Conservation (phyloP, 129 eudicot species). For the Flaveria linearis region DNA sequence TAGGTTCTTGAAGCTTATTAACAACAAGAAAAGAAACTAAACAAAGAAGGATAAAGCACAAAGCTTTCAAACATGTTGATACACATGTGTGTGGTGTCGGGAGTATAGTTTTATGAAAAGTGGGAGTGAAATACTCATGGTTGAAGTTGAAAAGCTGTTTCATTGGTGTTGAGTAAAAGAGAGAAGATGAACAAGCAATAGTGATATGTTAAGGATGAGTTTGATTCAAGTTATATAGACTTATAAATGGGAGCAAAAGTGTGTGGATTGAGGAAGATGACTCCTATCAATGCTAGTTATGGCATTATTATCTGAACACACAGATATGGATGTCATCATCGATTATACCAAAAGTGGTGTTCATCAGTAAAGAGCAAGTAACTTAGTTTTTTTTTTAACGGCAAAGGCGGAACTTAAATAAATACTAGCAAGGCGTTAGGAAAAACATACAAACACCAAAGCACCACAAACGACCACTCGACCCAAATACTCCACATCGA, state of each 20-base stretch:
- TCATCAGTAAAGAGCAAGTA: neutral
- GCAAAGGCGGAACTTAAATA: too few relatives aligned
- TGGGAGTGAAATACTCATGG: slow-evolving; percentile 3
- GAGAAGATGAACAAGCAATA: neutral
- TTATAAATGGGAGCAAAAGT: slow-evolving; percentile 13
- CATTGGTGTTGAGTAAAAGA: slow-evolving; percentile 4
- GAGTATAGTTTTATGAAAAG: slow-evolving; percentile 10
- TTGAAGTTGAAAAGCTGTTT: slow-evolving; percentile 15
- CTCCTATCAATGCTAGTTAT: slow-evolving; percentile 13
- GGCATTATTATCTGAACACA: neutral
- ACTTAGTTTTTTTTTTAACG: too few relatives aligned
- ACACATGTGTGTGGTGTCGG: too few relatives aligned
- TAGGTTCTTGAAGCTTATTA: slow-evolving; percentile 26
- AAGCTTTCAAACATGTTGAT: slow-evolving; percentile 9
- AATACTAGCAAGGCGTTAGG: too few relatives aligned
- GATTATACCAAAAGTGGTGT: neutral
- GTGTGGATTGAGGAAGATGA: slow-evolving; percentile 12
- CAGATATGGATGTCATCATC: neutral
- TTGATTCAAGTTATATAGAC: slow-evolving; percentile 12
- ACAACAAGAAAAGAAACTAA: slow-evolving; percentile 33
- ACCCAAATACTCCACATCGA: too few relatives aligned
- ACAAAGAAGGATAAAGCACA: slow-evolving; percentile 26
- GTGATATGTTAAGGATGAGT: neutral
- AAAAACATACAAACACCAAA: too few relatives aligned
- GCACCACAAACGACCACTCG: too few relatives aligned